phyloP scores from a whole-genome alignment of 2,329 filamentous ascomycete species.

The Metarhizium humberi region DNA sequence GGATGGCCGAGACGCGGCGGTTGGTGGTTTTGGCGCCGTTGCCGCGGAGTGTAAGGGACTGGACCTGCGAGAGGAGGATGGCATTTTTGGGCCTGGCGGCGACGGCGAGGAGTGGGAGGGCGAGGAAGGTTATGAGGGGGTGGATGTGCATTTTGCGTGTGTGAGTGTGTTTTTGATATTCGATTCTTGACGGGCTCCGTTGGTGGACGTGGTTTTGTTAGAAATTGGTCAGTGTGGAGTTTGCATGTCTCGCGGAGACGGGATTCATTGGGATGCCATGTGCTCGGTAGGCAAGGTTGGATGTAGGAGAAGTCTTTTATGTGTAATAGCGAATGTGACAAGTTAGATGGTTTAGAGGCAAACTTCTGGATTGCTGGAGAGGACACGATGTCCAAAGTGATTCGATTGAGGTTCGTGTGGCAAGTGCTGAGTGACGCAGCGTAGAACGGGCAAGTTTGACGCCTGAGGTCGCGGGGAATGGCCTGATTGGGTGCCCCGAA shows the following conservation, averaged over 20 bases:
- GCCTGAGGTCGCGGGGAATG: background rate
- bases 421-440: background rate
- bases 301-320: background rate
- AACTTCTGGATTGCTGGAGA: slow-evolving; percentile 1
- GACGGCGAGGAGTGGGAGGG: slow-evolving; percentile 16
- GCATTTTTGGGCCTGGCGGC: slow-evolving; percentile 35
- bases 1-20: slow-evolving; percentile 66
- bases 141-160: slow-evolving; percentile 17
- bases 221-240: background rate
- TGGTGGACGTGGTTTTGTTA: background rate
- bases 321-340: background rate
- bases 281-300: no score
- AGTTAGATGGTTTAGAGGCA: background rate
- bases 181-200: background rate
- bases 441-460: background rate
- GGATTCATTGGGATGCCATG: background rate
- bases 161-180: background rate
- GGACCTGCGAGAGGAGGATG: slow-evolving; percentile 53
- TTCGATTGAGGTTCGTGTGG: background rate
- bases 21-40: slow-evolving; percentile 57
- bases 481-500: background rate
- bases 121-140: slow-evolving; percentile 12
- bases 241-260: background rate
- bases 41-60: slow-evolving; percentile 67
- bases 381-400: slow-evolving; percentile 16